phyloP scores from a whole-genome alignment of 805 yeast genomes.

The Ogataea trehalophila region DNA sequence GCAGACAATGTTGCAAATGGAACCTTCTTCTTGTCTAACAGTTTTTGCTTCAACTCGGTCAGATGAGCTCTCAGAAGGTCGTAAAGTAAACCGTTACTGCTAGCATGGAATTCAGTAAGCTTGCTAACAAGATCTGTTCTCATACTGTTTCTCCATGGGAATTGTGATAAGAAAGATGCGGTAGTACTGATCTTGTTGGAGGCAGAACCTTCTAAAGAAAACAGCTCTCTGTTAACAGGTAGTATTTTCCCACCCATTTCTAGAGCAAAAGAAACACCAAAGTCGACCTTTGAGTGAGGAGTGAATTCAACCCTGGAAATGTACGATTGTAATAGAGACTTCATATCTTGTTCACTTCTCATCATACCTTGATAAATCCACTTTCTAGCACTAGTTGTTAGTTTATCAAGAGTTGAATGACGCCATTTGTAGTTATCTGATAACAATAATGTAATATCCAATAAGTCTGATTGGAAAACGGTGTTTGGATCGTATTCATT shows the following conservation, averaged over 20 bases:
- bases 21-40: constrained; percentile 14
- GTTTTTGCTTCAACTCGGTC: constrained; percentile 1
- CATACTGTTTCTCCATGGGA: constrained; percentile 52
- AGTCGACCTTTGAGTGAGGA: constrained; percentile 40
- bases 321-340: constrained; percentile 73
- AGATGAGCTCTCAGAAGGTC: constrained; percentile 8
- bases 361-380: constrained; percentile 64
- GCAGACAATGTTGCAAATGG: constrained; percentile 32
- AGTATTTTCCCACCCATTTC: constrained; percentile 77
- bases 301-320: constrained; percentile 38
- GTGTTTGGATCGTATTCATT: constrained; percentile 84
- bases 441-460: constrained; percentile 50
- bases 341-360: constrained; percentile 67
- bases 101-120: constrained; percentile 20
- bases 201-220: constrained; percentile 33
- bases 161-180: constrained; percentile 72
- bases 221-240: constrained; percentile 62
- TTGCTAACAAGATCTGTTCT: constrained; percentile 32
- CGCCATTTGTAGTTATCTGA: constrained; percentile 81
- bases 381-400: constrained; percentile 51
- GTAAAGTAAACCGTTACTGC: constrained; percentile 22
- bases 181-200: constrained; percentile 46
- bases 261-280: constrained; percentile 86
- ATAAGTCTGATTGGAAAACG: constrained; percentile 41
- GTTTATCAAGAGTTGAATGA: constrained; percentile 52